phyloP scores from a whole-genome alignment of 139 green algal species.

The Mesotaenium endlicherianum region DNA sequence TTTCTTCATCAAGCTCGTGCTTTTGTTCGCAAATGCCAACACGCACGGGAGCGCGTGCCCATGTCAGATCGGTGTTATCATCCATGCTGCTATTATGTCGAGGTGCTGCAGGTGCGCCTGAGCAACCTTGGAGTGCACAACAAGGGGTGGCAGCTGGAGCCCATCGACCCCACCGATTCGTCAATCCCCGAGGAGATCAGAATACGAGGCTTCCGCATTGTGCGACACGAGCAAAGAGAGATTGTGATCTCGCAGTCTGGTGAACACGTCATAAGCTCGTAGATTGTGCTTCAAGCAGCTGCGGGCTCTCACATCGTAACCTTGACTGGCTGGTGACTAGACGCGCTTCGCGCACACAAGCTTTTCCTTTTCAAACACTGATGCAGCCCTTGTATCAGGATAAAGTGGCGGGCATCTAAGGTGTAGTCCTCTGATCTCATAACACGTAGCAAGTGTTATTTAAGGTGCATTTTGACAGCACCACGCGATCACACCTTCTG shows the following conservation, averaged over 20 bases:
- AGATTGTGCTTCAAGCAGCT: no score
- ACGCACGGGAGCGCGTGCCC: neutral
- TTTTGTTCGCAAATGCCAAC: neutral
- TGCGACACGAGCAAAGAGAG: conserved; percentile 19
- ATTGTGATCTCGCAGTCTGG: neutral
- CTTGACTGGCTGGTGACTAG: no score
- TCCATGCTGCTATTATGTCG: neutral
- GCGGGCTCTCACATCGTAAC: no score
- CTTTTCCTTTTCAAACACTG: no score
- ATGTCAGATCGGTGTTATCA: conserved; percentile 5
- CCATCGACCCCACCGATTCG: conserved; percentile 57
- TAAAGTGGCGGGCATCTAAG: no score
- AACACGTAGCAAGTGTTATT: no score
- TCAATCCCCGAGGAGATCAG: conserved; percentile 27
- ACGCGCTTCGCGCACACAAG: no score
- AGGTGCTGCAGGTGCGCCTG: neutral
- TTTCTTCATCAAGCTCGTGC: neutral
- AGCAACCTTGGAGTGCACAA: conserved; percentile 71
- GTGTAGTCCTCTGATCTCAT: no score
- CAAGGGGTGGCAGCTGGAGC: conserved; percentile 73
- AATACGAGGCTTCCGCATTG: conserved; percentile 36
- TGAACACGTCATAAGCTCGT: conserved; percentile 11
- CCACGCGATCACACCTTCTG: no score
- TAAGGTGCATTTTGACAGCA: no score
- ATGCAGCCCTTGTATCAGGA: no score